Evolutionary conservation across 768 basidiomycete species (phyloP).

Genomic region (Boletus rubropictus): DNA sequence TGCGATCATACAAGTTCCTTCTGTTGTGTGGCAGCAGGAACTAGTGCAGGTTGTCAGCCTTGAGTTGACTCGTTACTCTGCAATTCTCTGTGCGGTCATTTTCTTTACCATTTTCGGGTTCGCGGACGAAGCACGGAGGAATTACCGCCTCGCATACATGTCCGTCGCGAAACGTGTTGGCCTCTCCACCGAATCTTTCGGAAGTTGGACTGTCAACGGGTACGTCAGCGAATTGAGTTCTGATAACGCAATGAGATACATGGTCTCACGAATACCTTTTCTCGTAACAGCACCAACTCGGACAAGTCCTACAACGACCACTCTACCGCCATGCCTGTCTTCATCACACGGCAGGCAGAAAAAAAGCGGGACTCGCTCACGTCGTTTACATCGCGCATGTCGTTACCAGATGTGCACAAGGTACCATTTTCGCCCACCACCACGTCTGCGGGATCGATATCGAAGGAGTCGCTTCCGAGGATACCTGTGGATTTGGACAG

Average conservation of each 20-base stretch:
- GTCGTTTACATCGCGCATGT: constrained; percentile 43
- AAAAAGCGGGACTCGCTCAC: constrained; percentile 44
- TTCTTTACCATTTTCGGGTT: constrained; percentile 72
- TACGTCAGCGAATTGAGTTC: constrained; percentile 15
- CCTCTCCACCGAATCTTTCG: constrained; percentile 24
- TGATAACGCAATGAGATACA: not conserved
- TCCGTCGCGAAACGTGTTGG: constrained; percentile 36
- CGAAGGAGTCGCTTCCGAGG: constrained; percentile 25
- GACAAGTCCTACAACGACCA: constrained; percentile 19
- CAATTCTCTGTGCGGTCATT: constrained; percentile 45
- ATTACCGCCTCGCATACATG: constrained; percentile 42
- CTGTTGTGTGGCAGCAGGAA: constrained; percentile 36
- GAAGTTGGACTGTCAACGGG: constrained; percentile 23
- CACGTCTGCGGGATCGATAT: constrained; percentile 20
- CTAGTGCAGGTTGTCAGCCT: constrained; percentile 15
- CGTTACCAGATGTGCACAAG: constrained; percentile 34
- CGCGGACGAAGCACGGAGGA: constrained; percentile 56
- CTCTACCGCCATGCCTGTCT: constrained; percentile 36
- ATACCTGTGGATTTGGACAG: constrained; percentile 16
- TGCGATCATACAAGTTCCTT: constrained; percentile 37
- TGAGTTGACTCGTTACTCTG: constrained; percentile 45
- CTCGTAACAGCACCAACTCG: constrained; percentile 18
- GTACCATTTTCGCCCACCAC: constrained; percentile 17
- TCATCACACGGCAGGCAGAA: constrained; percentile 40
- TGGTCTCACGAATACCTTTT: constrained; percentile 1